Evolutionary conservation across 768 basidiomycete genomes (phyloP).

Genomic region (Mycena chlorophos): DNA sequence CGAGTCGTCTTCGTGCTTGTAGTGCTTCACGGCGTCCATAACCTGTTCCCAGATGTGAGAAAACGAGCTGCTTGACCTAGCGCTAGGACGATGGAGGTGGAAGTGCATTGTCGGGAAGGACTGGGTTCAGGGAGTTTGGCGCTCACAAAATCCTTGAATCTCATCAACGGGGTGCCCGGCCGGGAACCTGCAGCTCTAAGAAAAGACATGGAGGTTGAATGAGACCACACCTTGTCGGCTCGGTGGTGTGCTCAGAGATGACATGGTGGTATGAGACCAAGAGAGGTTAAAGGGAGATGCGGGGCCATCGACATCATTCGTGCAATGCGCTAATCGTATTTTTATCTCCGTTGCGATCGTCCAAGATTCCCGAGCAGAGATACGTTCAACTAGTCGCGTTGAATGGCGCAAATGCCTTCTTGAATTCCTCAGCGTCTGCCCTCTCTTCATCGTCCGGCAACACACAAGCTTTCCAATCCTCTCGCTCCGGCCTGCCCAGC

Average conservation of each 20-base stretch:
- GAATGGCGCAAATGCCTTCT: slow-evolving; percentile 75
- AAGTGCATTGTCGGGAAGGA: slow-evolving; percentile 40
- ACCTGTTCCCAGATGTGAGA: slow-evolving; percentile 60
- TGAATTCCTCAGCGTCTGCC: slow-evolving; percentile 82
- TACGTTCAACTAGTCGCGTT: slow-evolving; percentile 45
- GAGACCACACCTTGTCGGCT: no score
- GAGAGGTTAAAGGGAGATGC: background rate
- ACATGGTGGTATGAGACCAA: slow-evolving; percentile 2
- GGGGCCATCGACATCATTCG: background rate
- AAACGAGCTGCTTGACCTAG: slow-evolving; percentile 35
- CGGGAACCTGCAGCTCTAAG: no score
- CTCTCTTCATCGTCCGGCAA: slow-evolving; percentile 84
- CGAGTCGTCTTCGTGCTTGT: slow-evolving; percentile 78
- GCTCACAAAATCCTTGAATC: slow-evolving; percentile 47
- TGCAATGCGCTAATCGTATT: background rate
- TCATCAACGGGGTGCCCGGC: slow-evolving; percentile 35
- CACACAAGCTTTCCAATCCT: slow-evolving; percentile 91
- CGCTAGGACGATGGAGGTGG: slow-evolving; percentile 39
- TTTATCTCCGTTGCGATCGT: background rate
- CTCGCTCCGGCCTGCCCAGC: slow-evolving; percentile 71
- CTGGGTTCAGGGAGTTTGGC: slow-evolving; percentile 6
- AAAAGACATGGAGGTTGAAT: no score
- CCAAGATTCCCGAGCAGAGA: background rate
- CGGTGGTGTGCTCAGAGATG: background rate
- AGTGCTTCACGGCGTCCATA: slow-evolving; percentile 63